Base-by-base conservation (phyloP, 192 early-diverging fungal species). In the Podila minutissima region DNA sequence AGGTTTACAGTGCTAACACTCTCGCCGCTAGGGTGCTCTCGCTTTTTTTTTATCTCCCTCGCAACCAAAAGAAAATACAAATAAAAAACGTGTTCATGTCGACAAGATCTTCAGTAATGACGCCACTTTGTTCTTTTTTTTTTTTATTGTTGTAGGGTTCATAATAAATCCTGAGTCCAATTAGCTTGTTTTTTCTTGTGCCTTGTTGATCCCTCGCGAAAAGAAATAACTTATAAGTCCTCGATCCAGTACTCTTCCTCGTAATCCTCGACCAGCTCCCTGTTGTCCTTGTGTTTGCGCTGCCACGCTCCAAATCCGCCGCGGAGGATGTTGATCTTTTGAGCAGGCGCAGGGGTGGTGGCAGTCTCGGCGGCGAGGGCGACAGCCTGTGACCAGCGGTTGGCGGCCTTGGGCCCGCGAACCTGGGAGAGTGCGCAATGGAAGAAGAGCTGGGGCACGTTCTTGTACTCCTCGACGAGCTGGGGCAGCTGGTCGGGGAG, bases 371-470 rank as follows among this genome's bases (percentile, higher is more conserved):
- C 32, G 32, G 87, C 67, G 5, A 84, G 73, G 12, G 71, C 29
- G 35, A 88, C 65, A 5, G 85, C 74, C 33, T 92, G 89, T 0
- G 63, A 75, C 79, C 92, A 94, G 17, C 89, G 88, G 22, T 85
- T 76, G 4, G 94, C 94, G 19, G 88, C 88, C 68, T 92, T 94
- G 67, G 93, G 93, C 5, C 93, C 94, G 58, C 94, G 88, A 6
- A 91, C 88, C 85, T 97, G 95, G 22, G 94, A 96, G 24, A 95
- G 74, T 3, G 94, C 92, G 69, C 97, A 98, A 74, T 97, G 96
- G 68, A 98, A 97, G 69, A 93, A 85, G 5, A 98, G 70, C 28
- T 83, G 66, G 2, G 93, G 93, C 7, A 94, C 89, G 32, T 72
- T 17, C 37, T 67, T 64, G 77, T 92, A 91, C 59, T 91, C 68